A percentile compares a stretch with the other conserved stretches of the same genome.
phyloP scores from a whole-genome alignment of 805 yeast species.

The Metschnikowia drakensbergensis region DNA sequence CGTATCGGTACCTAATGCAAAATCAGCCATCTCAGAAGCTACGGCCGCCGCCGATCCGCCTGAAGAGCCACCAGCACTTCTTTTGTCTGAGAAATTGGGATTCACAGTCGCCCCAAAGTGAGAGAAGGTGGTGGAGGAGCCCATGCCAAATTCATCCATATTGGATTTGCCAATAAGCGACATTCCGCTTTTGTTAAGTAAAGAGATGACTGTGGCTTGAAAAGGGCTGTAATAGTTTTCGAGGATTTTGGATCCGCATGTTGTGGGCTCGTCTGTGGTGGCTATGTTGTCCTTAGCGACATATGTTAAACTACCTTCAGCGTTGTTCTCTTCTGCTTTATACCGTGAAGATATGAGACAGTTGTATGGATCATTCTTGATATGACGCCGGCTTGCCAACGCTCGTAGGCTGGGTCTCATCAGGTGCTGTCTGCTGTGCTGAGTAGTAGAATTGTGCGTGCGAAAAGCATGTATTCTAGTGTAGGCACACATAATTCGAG shows the following conservation, averaged over 20 bases:
- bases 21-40: slow-evolving; percentile 63
- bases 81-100: slow-evolving; percentile 28
- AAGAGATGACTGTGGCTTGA: slow-evolving; percentile 66
- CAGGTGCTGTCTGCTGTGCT: not conserved
- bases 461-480: not conserved
- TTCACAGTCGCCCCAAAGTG: slow-evolving; percentile 56
- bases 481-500: not conserved
- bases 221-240: slow-evolving; percentile 66
- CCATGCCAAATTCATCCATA: slow-evolving; percentile 98
- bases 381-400: not conserved
- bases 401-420: slow-evolving; percentile 3
- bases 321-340: not conserved
- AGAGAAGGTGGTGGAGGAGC: slow-evolving; percentile 61
- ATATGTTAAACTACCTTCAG: slow-evolving; percentile 2
- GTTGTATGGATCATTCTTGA: slow-evolving; percentile 12
- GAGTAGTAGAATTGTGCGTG: not conserved
- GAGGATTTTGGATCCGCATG: slow-evolving; percentile 73
- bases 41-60: slow-evolving; percentile 97
- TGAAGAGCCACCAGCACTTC: slow-evolving; percentile 82
- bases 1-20: slow-evolving; percentile 91
- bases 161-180: slow-evolving; percentile 74
- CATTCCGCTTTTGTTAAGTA: slow-evolving; percentile 52
- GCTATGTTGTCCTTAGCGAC: slow-evolving; percentile 75
- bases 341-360: slow-evolving; percentile 8
- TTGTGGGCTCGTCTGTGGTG: slow-evolving; percentile 59